Evolutionary conservation across 2,329 filamentous ascomycete species (phyloP), one percentile per base, ranked within the genome.

Genomic region (Hypocreales sp.): DNA sequence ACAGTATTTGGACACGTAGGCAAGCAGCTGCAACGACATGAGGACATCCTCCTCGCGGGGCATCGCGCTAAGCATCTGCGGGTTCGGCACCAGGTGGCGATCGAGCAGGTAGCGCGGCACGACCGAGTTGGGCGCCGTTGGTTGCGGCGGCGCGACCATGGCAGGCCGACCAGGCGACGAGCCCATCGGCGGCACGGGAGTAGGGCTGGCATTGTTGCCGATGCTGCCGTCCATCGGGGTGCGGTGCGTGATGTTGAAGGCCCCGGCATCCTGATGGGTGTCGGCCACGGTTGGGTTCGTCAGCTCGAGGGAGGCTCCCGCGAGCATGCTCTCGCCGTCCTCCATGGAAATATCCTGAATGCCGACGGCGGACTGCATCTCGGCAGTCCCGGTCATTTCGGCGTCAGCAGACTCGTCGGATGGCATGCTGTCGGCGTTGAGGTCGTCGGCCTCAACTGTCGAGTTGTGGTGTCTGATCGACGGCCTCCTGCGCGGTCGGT

Each of bases 1-100:
- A 63, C 90, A 95, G 56, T 98, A 98, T 53, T 98, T 98, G 15
- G 86, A 94, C 31, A 98, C 87, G 49, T 98, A 98, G 11, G 90
- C 90, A 24, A 98, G 68, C 13, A 98, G 70, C 53, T 98, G 90
- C 20, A 98, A 66, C 5, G 90, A 94, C 87, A 98, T 94, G 36
- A 98, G 64, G 3, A 98, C 90, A 44, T 98, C 90, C 51, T 98
- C 90, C 42, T 98, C 90, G 27, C 90, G 74, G 8, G 90, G 90
- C 79, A 95, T 92, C 8, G 84, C 79, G 16, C 86, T 81, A 18
- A 93, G 60, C 41, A 92, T 76, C 39, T 78, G 75, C 11, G 78
- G 69, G 43, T 72, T 70, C 15, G 79, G 72, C 20, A 72, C 66
- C 28, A 77, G 54, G 25, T 72, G 72, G 20, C 79, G 75, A 40